Percentiles rank a stretch among this genome's conserved stretches.
Conservation (phyloP, 768 basidiomycete species). For the Leccinellum rugosiceps region DNA sequence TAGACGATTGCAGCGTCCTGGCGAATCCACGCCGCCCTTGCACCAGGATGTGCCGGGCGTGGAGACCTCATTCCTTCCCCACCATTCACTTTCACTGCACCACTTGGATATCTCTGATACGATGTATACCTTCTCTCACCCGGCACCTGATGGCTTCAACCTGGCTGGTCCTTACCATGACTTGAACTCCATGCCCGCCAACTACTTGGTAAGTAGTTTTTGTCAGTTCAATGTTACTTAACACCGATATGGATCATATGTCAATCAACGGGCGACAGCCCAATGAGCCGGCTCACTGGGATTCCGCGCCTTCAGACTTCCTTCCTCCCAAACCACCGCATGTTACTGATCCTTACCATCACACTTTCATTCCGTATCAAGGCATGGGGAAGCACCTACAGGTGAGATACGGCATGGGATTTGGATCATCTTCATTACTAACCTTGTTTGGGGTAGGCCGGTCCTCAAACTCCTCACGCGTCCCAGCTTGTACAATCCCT, state of each 20-base stretch:
- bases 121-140: background rate
- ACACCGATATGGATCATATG: background rate
- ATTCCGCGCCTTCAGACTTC: background rate
- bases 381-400: background rate
- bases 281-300: background rate
- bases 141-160: background rate
- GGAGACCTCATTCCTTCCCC: background rate
- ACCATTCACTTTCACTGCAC: background rate
- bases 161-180: background rate
- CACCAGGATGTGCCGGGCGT: background rate
- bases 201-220: conserved; percentile 1
- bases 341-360: background rate
- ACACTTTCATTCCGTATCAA: background rate
- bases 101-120: too few species aligned
- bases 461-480: too few species aligned
- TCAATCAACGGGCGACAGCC: background rate
- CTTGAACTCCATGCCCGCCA: background rate
- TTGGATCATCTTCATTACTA: background rate
- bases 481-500: background rate
- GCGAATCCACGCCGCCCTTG: background rate
- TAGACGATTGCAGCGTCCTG: background rate
- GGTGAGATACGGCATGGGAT: background rate
- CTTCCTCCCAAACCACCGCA: background rate
- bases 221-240: background rate
- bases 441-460: background rate